Conservation (phyloP, 495 filamentous ascomycete species). For the Pyrenopolyporus hunteri region DNA sequence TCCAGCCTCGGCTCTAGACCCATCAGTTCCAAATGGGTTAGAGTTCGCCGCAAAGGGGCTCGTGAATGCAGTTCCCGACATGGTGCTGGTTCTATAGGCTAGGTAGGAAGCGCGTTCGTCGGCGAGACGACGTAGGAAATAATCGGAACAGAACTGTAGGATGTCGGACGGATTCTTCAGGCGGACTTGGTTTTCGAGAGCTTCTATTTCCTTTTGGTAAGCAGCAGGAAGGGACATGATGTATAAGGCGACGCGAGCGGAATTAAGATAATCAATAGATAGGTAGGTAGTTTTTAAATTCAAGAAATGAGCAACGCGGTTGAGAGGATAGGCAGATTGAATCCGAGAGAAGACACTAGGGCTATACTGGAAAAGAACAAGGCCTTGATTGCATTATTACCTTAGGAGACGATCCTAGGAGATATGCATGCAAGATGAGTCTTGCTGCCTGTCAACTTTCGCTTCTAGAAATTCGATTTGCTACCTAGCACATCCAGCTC, state of each 20-base stretch:
- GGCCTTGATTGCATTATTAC: constrained; percentile 22
- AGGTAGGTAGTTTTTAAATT: neutral
- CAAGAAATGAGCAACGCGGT: no score
- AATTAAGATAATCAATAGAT: constrained; percentile 1
- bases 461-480: constrained; percentile 13
- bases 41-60: constrained; percentile 60
- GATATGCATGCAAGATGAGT: constrained; percentile 12
- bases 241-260: constrained; percentile 2
- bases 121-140: constrained; percentile 66
- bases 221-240: constrained; percentile 45
- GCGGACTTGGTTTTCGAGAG: constrained; percentile 61
- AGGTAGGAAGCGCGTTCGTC: constrained; percentile 62
- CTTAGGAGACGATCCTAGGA: constrained; percentile 21
- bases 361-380: constrained; percentile 7
- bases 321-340: no score
- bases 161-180: constrained; percentile 61
- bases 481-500: constrained; percentile 27
- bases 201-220: constrained; percentile 65
- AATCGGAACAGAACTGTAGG: constrained; percentile 72
- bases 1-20: constrained; percentile 41
- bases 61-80: constrained; percentile 61
- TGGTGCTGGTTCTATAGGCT: constrained; percentile 36
- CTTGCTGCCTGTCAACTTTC: constrained; percentile 16
- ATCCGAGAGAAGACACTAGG: no score
- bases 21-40: constrained; percentile 57